These are phyloP conservation scores for Monilinia aucupariae DNA, from an alignment of 2,329 filamentous ascomycete species.

Conservation along the genomic window DNA sequence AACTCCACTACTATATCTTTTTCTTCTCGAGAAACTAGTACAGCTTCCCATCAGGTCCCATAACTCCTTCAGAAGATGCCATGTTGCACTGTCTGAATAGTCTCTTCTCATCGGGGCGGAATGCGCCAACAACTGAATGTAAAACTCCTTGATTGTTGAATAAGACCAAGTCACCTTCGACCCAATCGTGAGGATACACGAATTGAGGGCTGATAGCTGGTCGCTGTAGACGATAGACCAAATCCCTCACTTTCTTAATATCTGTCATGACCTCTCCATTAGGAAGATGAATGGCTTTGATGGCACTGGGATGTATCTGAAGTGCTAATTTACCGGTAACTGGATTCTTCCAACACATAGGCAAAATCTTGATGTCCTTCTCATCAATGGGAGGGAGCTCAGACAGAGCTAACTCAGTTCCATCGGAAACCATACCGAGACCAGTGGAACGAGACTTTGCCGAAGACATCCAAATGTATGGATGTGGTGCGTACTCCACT, in stretches of 20 bases:
- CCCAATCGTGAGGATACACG: slow-evolving; percentile 73
- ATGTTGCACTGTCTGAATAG: slow-evolving; percentile 76
- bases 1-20: slow-evolving; percentile 9
- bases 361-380: slow-evolving; percentile 63
- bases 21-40: slow-evolving; percentile 24
- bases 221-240: slow-evolving; percentile 66
- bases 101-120: slow-evolving; percentile 66
- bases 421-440: slow-evolving; percentile 64
- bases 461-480: slow-evolving; percentile 75
- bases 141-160: slow-evolving; percentile 74
- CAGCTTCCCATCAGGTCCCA: slow-evolving; percentile 34
- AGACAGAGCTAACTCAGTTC: slow-evolving; percentile 52
- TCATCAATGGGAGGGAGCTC: slow-evolving; percentile 62
- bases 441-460: slow-evolving; percentile 63
- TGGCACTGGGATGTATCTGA: slow-evolving; percentile 68
- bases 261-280: slow-evolving; percentile 67
- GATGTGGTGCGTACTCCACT: slow-evolving; percentile 72
- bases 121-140: slow-evolving; percentile 71
- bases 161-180: slow-evolving; percentile 68
- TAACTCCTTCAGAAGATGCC: slow-evolving; percentile 51
- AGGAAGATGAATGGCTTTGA: slow-evolving; percentile 61
- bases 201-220: slow-evolving; percentile 63
- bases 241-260: slow-evolving; percentile 58
- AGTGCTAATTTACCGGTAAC: slow-evolving; percentile 63
- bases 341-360: slow-evolving; percentile 74